Evolutionary conservation across 805 yeast species (phyloP).

Genomic region (Starmerella riodocensis): DNA sequence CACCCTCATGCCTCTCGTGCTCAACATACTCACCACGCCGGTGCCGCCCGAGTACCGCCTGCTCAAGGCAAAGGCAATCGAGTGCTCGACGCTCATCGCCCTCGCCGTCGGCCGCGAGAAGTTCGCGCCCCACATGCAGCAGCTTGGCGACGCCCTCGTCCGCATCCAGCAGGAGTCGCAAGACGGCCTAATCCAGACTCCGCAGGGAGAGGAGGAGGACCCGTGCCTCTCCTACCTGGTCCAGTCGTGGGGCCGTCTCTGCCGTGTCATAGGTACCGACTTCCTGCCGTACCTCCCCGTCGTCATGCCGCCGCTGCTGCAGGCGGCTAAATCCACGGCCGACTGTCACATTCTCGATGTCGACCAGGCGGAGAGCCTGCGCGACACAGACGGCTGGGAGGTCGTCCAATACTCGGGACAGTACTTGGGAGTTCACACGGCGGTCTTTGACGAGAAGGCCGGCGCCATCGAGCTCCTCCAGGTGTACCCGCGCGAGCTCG

Average conservation of each 20-base stretch:
- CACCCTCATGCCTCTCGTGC: conserved; percentile 78
- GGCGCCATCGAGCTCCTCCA: conserved; percentile 79
- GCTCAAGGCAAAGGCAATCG: conserved; percentile 85
- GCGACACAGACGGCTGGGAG: conserved; percentile 87
- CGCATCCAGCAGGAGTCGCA: conserved; percentile 40
- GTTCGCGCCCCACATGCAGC: conserved; percentile 61
- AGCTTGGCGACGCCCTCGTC: conserved; percentile 58
- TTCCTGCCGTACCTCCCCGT: conserved; percentile 71
- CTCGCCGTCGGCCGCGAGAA: conserved; percentile 88
- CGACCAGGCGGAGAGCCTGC: conserved; percentile 73
- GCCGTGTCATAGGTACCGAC: conserved; percentile 71
- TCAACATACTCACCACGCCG: conserved; percentile 66
- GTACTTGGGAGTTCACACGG: conserved; percentile 87
- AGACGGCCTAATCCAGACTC: conserved; percentile 15
- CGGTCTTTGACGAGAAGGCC: conserved; percentile 86
- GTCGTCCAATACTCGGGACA: conserved; percentile 83
- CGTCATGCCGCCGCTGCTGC: conserved; percentile 79
- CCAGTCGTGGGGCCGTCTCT: conserved; percentile 92
- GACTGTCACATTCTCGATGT: conserved; percentile 78
- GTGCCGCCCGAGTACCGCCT: conserved; percentile 65
- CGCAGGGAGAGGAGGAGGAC: conserved; percentile 47
- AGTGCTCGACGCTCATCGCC: conserved; percentile 89
- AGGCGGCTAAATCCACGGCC: conserved; percentile 78
- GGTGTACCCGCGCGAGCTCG: conserved; percentile 72
- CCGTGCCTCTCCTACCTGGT: conserved; percentile 77